These are phyloP conservation scores for Fusarium sp. DNA, from an alignment of 2,329 filamentous ascomycete genomes.

Conservation along the genomic window DNA sequence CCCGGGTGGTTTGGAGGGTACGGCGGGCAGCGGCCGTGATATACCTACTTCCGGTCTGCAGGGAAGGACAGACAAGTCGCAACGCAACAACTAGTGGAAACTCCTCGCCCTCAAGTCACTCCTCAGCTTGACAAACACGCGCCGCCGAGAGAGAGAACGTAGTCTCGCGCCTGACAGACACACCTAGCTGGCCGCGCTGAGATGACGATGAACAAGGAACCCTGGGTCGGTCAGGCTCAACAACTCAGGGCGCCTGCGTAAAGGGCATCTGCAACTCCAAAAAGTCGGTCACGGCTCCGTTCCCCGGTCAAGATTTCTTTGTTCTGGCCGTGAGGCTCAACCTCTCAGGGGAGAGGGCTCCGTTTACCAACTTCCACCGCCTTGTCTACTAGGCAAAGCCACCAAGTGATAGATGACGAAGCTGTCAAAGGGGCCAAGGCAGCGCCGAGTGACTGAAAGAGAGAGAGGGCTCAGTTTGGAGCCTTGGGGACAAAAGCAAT, in stretches of 20 bases:
- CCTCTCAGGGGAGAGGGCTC: slow-evolving; percentile 29
- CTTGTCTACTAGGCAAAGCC: slow-evolving; percentile 38
- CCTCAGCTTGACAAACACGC: slow-evolving; percentile 43
- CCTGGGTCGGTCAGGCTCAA: slow-evolving; percentile 25
- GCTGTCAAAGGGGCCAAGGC: slow-evolving; percentile 13
- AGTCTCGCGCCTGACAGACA: slow-evolving; percentile 22
- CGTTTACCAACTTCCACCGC: slow-evolving; percentile 41
- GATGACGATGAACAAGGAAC: slow-evolving; percentile 34
- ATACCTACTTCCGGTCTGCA: slow-evolving; percentile 39
- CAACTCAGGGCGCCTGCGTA: slow-evolving; percentile 19
- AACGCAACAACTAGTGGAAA: slow-evolving; percentile 36
- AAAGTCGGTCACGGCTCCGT: slow-evolving; percentile 36
- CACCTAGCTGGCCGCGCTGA: slow-evolving; percentile 2
- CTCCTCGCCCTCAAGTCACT: slow-evolving; percentile 37
- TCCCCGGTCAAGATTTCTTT: slow-evolving; percentile 37
- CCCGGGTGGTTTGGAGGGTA: slow-evolving; percentile 35
- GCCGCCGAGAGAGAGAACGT: slow-evolving; percentile 17
- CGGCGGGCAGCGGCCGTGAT: slow-evolving; percentile 43
- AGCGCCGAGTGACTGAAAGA: slow-evolving; percentile 2
- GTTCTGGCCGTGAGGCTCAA: slow-evolving; percentile 27
- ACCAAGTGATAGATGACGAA: slow-evolving; percentile 44
- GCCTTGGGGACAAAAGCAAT: slow-evolving; percentile 23
- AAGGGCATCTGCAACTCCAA: slow-evolving; percentile 30
- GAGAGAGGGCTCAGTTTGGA: slow-evolving; percentile 20
- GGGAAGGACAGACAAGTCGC: slow-evolving; percentile 37